Base-by-base conservation (phyloP, 768 basidiomycete species). In the Hemileccinum rubropunctum region DNA sequence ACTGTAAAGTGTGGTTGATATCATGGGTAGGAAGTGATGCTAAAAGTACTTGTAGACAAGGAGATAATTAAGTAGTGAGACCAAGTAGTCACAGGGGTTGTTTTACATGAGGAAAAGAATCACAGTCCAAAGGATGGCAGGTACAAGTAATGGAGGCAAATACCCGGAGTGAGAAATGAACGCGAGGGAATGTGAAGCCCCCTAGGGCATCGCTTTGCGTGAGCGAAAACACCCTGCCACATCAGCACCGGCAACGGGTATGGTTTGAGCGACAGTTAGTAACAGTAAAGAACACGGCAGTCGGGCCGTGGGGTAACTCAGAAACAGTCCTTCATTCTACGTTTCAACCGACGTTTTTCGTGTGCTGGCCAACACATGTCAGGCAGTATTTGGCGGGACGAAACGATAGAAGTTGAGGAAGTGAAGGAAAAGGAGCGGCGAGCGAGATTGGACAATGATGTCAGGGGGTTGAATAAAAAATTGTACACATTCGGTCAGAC, bases 41-140 rank as follows among this genome's bases (percentile, higher is more conserved):
- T 50, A 32, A 26, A 11, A 50, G 35, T 51, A 39, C 32, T 45
- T 34, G 46, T 62, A 57, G 48, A 60, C 53, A 59, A 49, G 50
- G 53, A 48, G 51, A 54, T 57, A 59, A 63, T 52, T 62, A 64
- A 42, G 47, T 40, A 18, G 45, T 30, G 21, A 28, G 33, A 43
- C 23, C 45, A 52, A 36, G 52, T 46, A 50, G 52, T 47, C 40
- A 21, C 47, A 39, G 27, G 8, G 41, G 47, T 50, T 44, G 39
- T 33, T 26, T 50, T 59, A 63, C 63, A 65, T 36, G 47, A n/a
- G 13, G 32, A 42, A 47, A 32, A 45, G 38, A 43, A 53, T 44
- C 54, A 49, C 41, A 45, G 47, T 48, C 42, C 48, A 30, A 40
- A 33, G 17, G 42, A 35, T 28, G 23, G 32, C 15, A 27, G 41